phyloP scores from a whole-genome alignment of 495 filamentous ascomycete species.

The Neurospora sp. region DNA sequence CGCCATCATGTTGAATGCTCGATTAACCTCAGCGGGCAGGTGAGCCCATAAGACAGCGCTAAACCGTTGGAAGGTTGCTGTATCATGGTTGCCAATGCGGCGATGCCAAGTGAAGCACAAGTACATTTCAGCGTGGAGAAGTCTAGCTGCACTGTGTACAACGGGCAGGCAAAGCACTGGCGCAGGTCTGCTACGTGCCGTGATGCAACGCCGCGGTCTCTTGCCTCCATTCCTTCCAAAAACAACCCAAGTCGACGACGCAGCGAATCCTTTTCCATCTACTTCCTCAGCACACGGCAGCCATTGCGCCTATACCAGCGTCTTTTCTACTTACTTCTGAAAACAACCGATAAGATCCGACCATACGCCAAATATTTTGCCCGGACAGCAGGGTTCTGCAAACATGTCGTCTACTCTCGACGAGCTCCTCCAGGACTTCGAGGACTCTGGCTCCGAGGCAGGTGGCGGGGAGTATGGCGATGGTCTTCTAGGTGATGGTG shows the following conservation, averaged over 20 bases:
- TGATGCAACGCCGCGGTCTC: not conserved
- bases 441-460: conserved; percentile 55
- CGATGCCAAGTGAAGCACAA: not conserved
- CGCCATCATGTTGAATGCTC: no score
- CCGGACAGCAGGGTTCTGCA: conserved; percentile 2
- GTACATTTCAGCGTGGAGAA: not conserved
- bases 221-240: not conserved
- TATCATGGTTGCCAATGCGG: no score
- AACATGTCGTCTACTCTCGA: conserved; percentile 71
- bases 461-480: conserved; percentile 44
- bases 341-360: not conserved
- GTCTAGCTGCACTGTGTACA: not conserved
- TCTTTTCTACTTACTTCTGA: no score
- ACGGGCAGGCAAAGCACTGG: not conserved
- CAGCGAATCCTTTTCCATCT: not conserved
- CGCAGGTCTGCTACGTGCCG: not conserved
- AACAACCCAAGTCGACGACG: not conserved
- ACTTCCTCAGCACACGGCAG: not conserved
- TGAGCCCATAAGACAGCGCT: not conserved
- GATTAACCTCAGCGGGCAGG: not conserved
- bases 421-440: conserved; percentile 84
- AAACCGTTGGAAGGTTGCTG: not conserved
- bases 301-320: not conserved
- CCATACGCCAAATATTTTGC: not conserved
- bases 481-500: conserved; percentile 26